Percentiles rank a stretch among this genome's conserved stretches.
phyloP scores from a whole-genome alignment of 2,329 filamentous ascomycete species.

The Fusarium torulosum region DNA sequence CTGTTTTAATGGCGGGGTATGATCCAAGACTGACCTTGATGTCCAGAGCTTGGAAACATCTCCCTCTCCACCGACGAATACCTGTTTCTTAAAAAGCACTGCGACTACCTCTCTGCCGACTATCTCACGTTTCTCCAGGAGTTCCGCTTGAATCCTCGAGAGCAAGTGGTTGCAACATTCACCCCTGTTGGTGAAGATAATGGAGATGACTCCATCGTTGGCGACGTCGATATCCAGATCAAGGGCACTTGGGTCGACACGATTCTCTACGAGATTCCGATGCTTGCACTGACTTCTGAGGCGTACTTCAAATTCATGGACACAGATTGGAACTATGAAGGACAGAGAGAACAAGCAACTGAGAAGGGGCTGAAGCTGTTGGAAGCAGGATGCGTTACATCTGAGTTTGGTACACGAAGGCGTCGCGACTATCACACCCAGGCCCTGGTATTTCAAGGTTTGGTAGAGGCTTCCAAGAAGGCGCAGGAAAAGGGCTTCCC shows the following conservation, averaged over 20 bases:
- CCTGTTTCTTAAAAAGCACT: slow-evolving; percentile 80
- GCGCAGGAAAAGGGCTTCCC: slow-evolving; percentile 72
- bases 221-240: slow-evolving; percentile 81
- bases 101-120: slow-evolving; percentile 80
- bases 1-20: background rate
- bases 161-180: slow-evolving; percentile 83
- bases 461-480: slow-evolving; percentile 83
- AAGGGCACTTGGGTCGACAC: slow-evolving; percentile 92
- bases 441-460: slow-evolving; percentile 87
- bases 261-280: slow-evolving; percentile 96
- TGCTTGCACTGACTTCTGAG: slow-evolving; percentile 91
- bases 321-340: slow-evolving; percentile 88
- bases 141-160: slow-evolving; percentile 83
- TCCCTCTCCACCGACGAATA: slow-evolving; percentile 83
- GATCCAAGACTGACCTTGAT: slow-evolving; percentile 45
- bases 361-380: slow-evolving; percentile 83
- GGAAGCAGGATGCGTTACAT: slow-evolving; percentile 86
- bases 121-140: slow-evolving; percentile 86
- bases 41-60: slow-evolving; percentile 82
- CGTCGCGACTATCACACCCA: slow-evolving; percentile 96
- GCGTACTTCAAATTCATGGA: slow-evolving; percentile 98
- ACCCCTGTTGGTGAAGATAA: slow-evolving; percentile 66
- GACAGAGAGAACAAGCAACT: slow-evolving; percentile 87
- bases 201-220: slow-evolving; percentile 73
- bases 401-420: slow-evolving; percentile 92